Percentiles rank a stretch among this genome's conserved stretches.
These are phyloP conservation scores for Rhodotorula sp. DNA, from an alignment of 1,284 basidiomycete species.

Conservation along the genomic window DNA sequence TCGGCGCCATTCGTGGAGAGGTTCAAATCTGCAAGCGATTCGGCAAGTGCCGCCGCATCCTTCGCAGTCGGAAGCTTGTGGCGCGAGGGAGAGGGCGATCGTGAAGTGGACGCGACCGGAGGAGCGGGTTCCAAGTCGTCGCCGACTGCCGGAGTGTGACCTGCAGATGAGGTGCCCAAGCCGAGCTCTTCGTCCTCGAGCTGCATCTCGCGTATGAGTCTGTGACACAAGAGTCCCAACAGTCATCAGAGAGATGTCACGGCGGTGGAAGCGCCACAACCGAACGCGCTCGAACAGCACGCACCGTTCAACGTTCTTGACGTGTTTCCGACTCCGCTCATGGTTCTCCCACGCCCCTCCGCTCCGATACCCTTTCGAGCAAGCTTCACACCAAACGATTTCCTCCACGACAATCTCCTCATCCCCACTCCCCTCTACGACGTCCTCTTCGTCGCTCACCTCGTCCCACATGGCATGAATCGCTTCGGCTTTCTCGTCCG, in stretches of 20 bases:
- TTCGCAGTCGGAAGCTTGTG: neutral
- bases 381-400: conserved; percentile 91
- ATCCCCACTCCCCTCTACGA: conserved; percentile 34
- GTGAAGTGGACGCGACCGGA: conserved; percentile 9
- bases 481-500: conserved; percentile 57
- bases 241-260: too few species aligned
- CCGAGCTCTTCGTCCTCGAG: conserved; percentile 71
- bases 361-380: conserved; percentile 83
- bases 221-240: conserved; percentile 18
- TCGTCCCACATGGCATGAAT: conserved; percentile 52
- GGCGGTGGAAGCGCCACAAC: too few species aligned
- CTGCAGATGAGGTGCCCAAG: conserved; percentile 29
- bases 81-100: conserved; percentile 27
- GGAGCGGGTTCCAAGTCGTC: neutral
- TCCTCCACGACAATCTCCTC: conserved; percentile 35
- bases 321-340: conserved; percentile 92
- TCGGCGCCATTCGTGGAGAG: neutral
- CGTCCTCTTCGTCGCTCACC: conserved; percentile 53
- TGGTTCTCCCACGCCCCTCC: conserved; percentile 96
- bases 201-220: conserved; percentile 69
- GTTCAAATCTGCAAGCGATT: conserved; percentile 20
- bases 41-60: conserved; percentile 20
- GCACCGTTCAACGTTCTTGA: conserved; percentile 75
- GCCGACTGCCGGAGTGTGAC: neutral
- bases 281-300: conserved; percentile 25